phyloP scores from a whole-genome alignment of 2,329 filamentous ascomycete genomes.

The Sporothrix mexicana region DNA sequence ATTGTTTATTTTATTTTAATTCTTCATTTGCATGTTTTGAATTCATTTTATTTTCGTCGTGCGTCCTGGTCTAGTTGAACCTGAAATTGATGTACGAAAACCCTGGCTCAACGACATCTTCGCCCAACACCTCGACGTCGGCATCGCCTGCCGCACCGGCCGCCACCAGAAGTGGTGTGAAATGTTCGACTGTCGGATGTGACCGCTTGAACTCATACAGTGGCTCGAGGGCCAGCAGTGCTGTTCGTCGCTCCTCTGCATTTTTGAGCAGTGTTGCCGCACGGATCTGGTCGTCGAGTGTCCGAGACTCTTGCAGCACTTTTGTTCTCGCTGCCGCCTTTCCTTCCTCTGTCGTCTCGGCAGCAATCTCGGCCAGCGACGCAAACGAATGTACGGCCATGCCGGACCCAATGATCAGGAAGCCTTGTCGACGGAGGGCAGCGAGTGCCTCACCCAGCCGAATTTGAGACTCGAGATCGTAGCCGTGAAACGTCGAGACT shows the following conservation, averaged over 20 bases:
- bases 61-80: neutral
- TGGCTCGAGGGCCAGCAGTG: slow-evolving; percentile 29
- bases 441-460: slow-evolving; percentile 12
- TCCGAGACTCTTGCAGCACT: slow-evolving; percentile 23
- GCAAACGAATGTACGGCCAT: slow-evolving; percentile 33
- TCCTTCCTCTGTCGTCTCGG: neutral
- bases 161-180: slow-evolving; percentile 25
- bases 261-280: neutral
- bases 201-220: slow-evolving; percentile 32
- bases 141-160: slow-evolving; percentile 29
- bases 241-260: neutral
- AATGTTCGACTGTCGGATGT: slow-evolving; percentile 33
- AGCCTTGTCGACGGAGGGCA: neutral
- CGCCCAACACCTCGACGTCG: slow-evolving; percentile 16
- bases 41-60: neutral
- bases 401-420: slow-evolving; percentile 25
- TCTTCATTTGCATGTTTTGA: neutral
- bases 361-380: slow-evolving; percentile 25
- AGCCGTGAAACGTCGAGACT: slow-evolving; percentile 29
- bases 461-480: slow-evolving; percentile 25
- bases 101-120: slow-evolving; percentile 27
- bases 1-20: neutral
- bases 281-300: slow-evolving; percentile 24
- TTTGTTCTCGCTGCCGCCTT: neutral
- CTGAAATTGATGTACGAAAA: slow-evolving; percentile 28